A percentile compares a stretch with the other conserved stretches of the same genome.
These are phyloP conservation scores for Waltiozyma sp. DNA, from an alignment of 1,139 yeast genomes.

Conservation along the genomic window DNA sequence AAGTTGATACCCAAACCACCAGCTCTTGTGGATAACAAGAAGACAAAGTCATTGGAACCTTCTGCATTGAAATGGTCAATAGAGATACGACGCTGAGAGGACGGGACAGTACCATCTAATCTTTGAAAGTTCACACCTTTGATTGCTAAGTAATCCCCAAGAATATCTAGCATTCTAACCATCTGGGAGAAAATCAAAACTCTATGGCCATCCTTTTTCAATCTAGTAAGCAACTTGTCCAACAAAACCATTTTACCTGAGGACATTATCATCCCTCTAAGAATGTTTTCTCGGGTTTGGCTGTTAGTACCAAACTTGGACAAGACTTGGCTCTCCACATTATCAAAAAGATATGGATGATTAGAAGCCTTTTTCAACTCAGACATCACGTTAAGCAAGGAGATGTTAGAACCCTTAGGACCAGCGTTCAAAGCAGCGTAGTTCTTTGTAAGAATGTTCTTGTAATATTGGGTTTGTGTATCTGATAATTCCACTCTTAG, in stretches of 20 bases:
- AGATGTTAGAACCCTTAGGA: slow-evolving; percentile 66
- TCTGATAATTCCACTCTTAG: slow-evolving; percentile 92
- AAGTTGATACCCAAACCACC: slow-evolving; percentile 97
- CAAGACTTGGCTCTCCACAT: slow-evolving; percentile 79
- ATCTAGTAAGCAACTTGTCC: slow-evolving; percentile 75
- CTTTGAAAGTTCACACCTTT: slow-evolving; percentile 90
- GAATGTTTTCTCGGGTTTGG: slow-evolving; percentile 60
- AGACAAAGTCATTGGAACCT: slow-evolving; percentile 85
- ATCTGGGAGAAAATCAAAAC: slow-evolving; percentile 91
- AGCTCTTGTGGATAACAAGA: slow-evolving; percentile 87
- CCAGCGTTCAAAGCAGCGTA: slow-evolving; percentile 88
- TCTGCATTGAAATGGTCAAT: slow-evolving; percentile 96
- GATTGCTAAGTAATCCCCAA: slow-evolving; percentile 85
- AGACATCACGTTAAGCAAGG: slow-evolving; percentile 83
- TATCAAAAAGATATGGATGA: slow-evolving; percentile 91
- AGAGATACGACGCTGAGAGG: slow-evolving; percentile 85
- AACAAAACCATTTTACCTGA: slow-evolving; percentile 96
- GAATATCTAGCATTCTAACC: slow-evolving; percentile 92
- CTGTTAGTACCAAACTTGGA: slow-evolving; percentile 34
- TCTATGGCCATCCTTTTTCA: slow-evolving; percentile 89
- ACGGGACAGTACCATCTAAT: slow-evolving; percentile 93
- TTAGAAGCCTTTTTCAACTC: slow-evolving; percentile 95
- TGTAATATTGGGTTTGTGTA: slow-evolving; percentile 88
- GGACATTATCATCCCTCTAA: slow-evolving; percentile 91
- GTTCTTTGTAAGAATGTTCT: slow-evolving; percentile 84